Evolutionary conservation across 352 stramenopile genomes (phyloP), one percentile per base, ranked within the genome.

Genomic region (Phytophthora ohioensis): DNA sequence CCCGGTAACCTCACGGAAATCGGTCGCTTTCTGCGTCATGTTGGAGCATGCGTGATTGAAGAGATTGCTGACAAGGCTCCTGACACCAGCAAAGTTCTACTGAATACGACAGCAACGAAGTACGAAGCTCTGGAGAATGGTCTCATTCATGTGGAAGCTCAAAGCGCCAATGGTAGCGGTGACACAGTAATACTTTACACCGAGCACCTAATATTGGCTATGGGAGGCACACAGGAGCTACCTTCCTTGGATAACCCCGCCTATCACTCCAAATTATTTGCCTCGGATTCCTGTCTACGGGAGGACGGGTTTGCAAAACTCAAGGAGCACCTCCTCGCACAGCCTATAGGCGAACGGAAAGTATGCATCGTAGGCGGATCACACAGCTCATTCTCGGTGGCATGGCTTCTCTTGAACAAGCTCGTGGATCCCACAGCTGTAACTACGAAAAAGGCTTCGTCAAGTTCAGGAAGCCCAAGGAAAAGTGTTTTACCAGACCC

Each of bases 301-400:
- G 80, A 88, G 12, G 78, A 91, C 6, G 89, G 89, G 0, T 90
- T 94, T 56, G 59, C 68, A 8, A 66, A 64, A 31, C 73, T 96
- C 3, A 79, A 78, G 17, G 69, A 82, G 30, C 62, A 78, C 27
- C 60, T 88, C 3, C 61, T 81, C 12, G 66, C 76, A 13, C 63
- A 76, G 21, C 62, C 71, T 30, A 17, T 11, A 9, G 57, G 58
- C 6, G 71, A 81, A 36, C 79, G 87, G 12, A 92, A 94, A 72
- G 85, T 95, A 12, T 93, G 81, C 52, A 88, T 97, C 43, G 79
- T 97, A 3, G 91, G 91, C 10, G 91, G 91, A 12, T 93, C 87
- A 0, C 90, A 97, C 73, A 95, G 85, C 38, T 90, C 91, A 2
- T 97, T 97, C 59, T 95, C 85, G 0, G 84, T 93, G 4, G 84